A percentile compares a stretch with the other conserved stretches of the same genome.
Conservation (phyloP, 441 rosid species). For the Populus hybrid region DNA sequence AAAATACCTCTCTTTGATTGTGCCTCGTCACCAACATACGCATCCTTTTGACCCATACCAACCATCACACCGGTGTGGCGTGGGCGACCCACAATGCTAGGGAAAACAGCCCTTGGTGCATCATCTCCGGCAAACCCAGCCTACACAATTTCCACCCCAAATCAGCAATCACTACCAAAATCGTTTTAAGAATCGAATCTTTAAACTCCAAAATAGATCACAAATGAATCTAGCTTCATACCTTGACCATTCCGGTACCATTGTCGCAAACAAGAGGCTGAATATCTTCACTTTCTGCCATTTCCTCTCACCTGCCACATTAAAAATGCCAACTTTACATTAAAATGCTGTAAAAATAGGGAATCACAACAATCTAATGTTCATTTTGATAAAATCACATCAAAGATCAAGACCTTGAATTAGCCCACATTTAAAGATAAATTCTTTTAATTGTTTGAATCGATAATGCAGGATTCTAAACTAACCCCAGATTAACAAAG, state of each 20-base stretch:
- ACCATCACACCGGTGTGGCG: constrained; percentile 56
- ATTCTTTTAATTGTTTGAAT: neutral
- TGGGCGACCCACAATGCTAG: constrained; percentile 66
- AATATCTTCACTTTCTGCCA: constrained; percentile 64
- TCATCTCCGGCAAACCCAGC: constrained; percentile 89
- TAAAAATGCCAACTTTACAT: constrained; percentile 7
- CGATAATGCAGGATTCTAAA: neutral
- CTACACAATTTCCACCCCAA: constrained; percentile 27
- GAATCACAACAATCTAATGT: neutral
- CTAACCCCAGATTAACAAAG: neutral
- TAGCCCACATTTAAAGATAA: neutral
- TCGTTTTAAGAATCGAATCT: neutral
- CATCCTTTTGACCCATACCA: constrained; percentile 45
- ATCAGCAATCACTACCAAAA: neutral
- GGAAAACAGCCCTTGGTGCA: constrained; percentile 84
- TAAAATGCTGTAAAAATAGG: neutral
- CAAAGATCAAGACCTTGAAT: neutral
- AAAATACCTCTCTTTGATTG: constrained; percentile 58
- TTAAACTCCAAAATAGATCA: neutral
- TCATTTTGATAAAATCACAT: neutral
- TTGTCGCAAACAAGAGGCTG: constrained; percentile 91
- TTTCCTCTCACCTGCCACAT: constrained; percentile 34
- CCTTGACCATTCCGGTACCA: constrained; percentile 92
- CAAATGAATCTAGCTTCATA: constrained; percentile 12
- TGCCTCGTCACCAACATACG: constrained; percentile 55